Conservation (phyloP, 805 yeast species). For the Candida ortonii region DNA sequence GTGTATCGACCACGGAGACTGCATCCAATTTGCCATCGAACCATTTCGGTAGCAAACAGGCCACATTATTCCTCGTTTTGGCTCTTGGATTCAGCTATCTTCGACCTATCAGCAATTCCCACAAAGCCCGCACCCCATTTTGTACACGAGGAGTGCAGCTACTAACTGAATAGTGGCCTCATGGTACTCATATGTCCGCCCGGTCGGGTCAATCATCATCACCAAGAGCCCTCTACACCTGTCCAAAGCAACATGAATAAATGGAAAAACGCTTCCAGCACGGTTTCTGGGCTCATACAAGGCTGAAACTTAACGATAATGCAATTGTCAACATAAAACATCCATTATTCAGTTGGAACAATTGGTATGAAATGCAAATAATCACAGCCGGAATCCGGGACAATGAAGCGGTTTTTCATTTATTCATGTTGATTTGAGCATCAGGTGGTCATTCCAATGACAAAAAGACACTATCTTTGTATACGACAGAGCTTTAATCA, state of each 20-base stretch:
- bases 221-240: conserved; percentile 3
- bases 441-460: background rate
- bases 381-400: conserved; percentile 41
- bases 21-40: too few species aligned
- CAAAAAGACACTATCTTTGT: too few species aligned
- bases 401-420: conserved; percentile 11
- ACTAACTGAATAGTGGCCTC: conserved; percentile 38
- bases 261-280: conserved; percentile 9
- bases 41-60: too few species aligned
- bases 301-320: conserved; percentile 61
- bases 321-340: conserved; percentile 48
- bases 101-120: conserved; percentile 53
- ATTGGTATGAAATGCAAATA: conserved; percentile 52
- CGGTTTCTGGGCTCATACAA: conserved; percentile 45
- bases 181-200: conserved; percentile 46
- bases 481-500: too few species aligned
- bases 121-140: conserved; percentile 40
- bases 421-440: conserved; percentile 8
- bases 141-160: conserved; percentile 54
- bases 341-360: conserved; percentile 55
- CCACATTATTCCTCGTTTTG: background rate
- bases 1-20: too few species aligned
- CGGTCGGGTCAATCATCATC: conserved; percentile 43
- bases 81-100: conserved; percentile 31
- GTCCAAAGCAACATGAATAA: conserved; percentile 11